Evolutionary conservation across 805 yeast genomes (phyloP).

Genomic region (Kockiozyma suomiensis): DNA sequence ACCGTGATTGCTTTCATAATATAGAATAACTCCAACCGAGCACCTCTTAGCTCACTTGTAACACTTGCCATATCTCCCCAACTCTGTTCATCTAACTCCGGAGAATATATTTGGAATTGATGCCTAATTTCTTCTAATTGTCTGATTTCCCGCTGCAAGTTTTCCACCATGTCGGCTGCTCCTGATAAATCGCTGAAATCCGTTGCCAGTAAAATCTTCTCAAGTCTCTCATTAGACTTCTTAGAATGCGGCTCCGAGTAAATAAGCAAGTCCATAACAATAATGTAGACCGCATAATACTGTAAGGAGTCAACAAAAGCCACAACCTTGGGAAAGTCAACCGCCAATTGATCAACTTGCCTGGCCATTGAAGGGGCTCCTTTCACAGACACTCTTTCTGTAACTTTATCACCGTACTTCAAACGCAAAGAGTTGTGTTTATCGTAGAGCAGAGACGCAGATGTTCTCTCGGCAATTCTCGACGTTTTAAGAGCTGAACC

Average conservation of each 20-base stretch:
- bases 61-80: slow-evolving; percentile 31
- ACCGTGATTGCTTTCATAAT: slow-evolving; percentile 51
- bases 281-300: slow-evolving; percentile 65
- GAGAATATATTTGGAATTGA: slow-evolving; percentile 51
- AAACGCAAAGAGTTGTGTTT: slow-evolving; percentile 53
- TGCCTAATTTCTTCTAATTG: slow-evolving; percentile 49
- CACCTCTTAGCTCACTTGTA: slow-evolving; percentile 22
- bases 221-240: slow-evolving; percentile 58
- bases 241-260: slow-evolving; percentile 74
- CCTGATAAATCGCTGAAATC: slow-evolving; percentile 64
- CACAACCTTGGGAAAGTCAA: slow-evolving; percentile 70
- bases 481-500: slow-evolving; percentile 51
- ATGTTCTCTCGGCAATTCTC: slow-evolving; percentile 63
- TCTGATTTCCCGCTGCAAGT: slow-evolving; percentile 53
- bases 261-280: slow-evolving; percentile 64
- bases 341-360: slow-evolving; percentile 51
- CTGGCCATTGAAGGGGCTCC: slow-evolving; percentile 36
- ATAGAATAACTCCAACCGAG: slow-evolving; percentile 48
- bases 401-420: slow-evolving; percentile 34
- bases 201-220: slow-evolving; percentile 67
- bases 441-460: slow-evolving; percentile 64
- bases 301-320: slow-evolving; percentile 74
- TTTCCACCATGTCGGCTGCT: slow-evolving; percentile 51
- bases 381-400: slow-evolving; percentile 3
- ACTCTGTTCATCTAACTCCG: slow-evolving; percentile 48